These are phyloP conservation scores for Theileria annulata DNA, from an alignment of 169 alveolate species.

Conservation along the genomic window DNA sequence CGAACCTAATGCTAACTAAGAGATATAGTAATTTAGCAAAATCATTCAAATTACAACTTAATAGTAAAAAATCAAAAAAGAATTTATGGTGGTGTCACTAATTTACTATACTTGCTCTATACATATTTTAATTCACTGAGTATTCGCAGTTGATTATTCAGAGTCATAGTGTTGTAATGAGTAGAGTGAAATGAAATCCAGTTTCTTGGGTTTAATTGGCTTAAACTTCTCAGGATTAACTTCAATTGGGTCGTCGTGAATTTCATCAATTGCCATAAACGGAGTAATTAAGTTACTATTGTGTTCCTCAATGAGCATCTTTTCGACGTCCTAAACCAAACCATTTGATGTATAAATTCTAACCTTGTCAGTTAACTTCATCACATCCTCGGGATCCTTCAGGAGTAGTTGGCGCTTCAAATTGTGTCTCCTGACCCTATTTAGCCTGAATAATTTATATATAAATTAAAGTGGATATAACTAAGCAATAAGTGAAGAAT, in stretches of 20 bases:
- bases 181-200: constrained; percentile 19
- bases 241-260: constrained; percentile 64
- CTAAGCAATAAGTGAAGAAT: neutral
- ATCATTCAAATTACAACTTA: constrained; percentile 19
- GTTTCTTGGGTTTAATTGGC: constrained; percentile 8
- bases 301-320: constrained; percentile 57
- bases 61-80: constrained; percentile 16
- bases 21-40: constrained; percentile 46
- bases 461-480: neutral
- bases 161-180: neutral
- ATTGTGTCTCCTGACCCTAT: constrained; percentile 40
- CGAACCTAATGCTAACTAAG: constrained; percentile 21
- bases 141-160: neutral
- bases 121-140: neutral
- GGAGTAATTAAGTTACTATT: constrained; percentile 42
- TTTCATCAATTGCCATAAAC: constrained; percentile 51
- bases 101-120: neutral
- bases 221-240: neutral
- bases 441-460: constrained; percentile 24
- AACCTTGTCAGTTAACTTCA: constrained; percentile 44
- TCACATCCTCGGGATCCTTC: constrained; percentile 58
- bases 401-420: constrained; percentile 3
- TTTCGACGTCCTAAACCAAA: constrained; percentile 42
- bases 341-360: neutral
- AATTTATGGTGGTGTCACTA: constrained; percentile 22